A percentile compares a stretch with the other conserved stretches of the same genome.
These are phyloP conservation scores for Chaetomiaceae sp. DNA, from an alignment of 2,329 filamentous ascomycete genomes.

Conservation along the genomic window DNA sequence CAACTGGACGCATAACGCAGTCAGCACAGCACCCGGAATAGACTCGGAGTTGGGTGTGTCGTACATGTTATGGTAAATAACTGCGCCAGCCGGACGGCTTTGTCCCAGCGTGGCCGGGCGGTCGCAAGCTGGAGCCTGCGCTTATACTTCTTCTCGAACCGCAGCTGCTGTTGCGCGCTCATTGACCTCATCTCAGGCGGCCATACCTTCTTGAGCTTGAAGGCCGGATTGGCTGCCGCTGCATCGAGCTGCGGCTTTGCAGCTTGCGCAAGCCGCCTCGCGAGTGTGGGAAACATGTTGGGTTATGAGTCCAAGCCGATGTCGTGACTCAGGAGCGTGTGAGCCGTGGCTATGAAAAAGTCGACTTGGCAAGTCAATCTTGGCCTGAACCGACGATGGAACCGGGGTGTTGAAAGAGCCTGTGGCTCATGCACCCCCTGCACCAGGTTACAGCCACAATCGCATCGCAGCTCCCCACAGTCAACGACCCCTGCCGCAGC, in stretches of 20 bases:
- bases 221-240: conserved; percentile 40
- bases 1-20: conserved; percentile 33
- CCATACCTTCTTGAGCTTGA: conserved; percentile 66
- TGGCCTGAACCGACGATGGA: too few species aligned
- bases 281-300: conserved; percentile 42
- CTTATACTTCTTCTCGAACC: conserved; percentile 73
- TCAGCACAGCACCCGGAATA: neutral
- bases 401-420: neutral
- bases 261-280: conserved; percentile 35
- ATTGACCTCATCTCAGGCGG: conserved; percentile 69
- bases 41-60: conserved; percentile 23
- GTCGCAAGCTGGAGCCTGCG: conserved; percentile 55
- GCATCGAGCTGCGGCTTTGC: conserved; percentile 23
- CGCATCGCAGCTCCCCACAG: too few species aligned
- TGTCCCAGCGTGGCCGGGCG: conserved; percentile 60
- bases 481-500: neutral
- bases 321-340: neutral
- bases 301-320: neutral
- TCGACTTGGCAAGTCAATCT: neutral
- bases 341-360: neutral
- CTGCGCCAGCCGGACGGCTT: conserved; percentile 59
- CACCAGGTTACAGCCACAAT: too few species aligned
- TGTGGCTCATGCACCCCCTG: too few species aligned
- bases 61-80: conserved; percentile 51
- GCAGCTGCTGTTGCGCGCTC: conserved; percentile 65